A percentile compares a stretch with the other conserved stretches of the same genome.
Conservation (phyloP, 2,329 filamentous ascomycete genomes). For the Cercospora sojina region DNA sequence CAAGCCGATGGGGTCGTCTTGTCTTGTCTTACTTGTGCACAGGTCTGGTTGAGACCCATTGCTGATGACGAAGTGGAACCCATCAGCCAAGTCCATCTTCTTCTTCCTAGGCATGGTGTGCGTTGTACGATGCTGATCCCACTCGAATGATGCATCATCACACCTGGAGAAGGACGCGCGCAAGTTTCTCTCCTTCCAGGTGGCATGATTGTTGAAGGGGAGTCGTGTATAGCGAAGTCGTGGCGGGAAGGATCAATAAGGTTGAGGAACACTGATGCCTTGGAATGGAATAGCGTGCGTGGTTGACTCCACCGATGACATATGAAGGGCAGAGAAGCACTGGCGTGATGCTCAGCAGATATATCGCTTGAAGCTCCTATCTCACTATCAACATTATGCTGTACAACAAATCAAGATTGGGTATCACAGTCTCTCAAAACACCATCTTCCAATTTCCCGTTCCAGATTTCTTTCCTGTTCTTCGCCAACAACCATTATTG, state of each 20-base stretch:
- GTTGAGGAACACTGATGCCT: not conserved
- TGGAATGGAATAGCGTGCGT: not conserved
- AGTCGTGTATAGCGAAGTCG: not conserved
- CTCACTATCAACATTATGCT: not conserved
- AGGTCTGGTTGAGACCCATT: not conserved
- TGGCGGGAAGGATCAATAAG: not conserved
- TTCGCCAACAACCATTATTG: not conserved
- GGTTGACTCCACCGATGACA: not conserved
- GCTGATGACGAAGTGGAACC: not conserved
- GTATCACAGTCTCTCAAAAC: slow-evolving; percentile 4
- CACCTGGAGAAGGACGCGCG: not conserved
- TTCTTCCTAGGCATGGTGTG: not conserved
- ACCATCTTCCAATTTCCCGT: not conserved
- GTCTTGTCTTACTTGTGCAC: no score
- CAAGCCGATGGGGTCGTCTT: no score
- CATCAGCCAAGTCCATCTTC: not conserved
- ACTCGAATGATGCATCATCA: not conserved
- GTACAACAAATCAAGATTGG: not conserved
- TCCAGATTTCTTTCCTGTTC: not conserved
- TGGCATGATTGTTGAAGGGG: not conserved
- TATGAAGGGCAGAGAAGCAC: not conserved
- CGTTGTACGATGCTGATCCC: not conserved
- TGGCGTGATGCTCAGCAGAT: not conserved
- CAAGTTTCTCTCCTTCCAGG: not conserved
- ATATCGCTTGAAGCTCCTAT: not conserved